Evolutionary conservation across 768 basidiomycete species (phyloP).

Genomic region (Mycena latifolia): DNA sequence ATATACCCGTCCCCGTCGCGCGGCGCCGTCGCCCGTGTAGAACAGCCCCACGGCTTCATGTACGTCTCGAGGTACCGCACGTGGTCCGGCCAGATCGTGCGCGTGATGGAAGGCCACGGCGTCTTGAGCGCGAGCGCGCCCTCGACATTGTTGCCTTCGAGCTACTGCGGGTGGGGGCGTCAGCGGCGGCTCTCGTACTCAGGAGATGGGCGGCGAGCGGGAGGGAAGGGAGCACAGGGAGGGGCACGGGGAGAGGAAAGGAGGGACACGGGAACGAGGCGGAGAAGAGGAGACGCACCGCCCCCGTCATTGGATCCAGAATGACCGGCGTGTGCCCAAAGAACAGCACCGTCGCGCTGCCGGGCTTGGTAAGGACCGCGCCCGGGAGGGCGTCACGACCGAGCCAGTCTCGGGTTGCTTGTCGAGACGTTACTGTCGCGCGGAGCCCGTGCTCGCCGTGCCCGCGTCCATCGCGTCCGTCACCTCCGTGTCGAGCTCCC

Average conservation of each 20-base stretch:
- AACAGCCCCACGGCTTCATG: constrained; percentile 85
- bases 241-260: not conserved
- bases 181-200: not conserved
- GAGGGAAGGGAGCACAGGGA: not conserved
- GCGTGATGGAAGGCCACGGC: constrained; percentile 97
- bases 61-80: constrained; percentile 75
- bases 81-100: constrained; percentile 94
- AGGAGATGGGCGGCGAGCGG: no score
- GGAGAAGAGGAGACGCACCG: constrained; percentile 50
- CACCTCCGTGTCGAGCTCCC: no score
- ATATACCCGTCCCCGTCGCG: constrained; percentile 97
- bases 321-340: constrained; percentile 93
- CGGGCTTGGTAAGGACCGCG: constrained; percentile 95
- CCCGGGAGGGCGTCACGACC: constrained; percentile 95
- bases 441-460: no score
- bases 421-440: no score
- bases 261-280: not conserved
- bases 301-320: constrained; percentile 85
- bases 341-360: constrained; percentile 97
- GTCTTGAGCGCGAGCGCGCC: constrained; percentile 88
- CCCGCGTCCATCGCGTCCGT: no score
- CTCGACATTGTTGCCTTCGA: constrained; percentile 87
- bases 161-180: constrained; percentile 51
- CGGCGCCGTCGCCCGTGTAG: constrained; percentile 98
- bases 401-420: constrained; percentile 99